Base-by-base conservation (phyloP, 1,284 basidiomycete genomes). In the Heterobasidion annosum region DNA sequence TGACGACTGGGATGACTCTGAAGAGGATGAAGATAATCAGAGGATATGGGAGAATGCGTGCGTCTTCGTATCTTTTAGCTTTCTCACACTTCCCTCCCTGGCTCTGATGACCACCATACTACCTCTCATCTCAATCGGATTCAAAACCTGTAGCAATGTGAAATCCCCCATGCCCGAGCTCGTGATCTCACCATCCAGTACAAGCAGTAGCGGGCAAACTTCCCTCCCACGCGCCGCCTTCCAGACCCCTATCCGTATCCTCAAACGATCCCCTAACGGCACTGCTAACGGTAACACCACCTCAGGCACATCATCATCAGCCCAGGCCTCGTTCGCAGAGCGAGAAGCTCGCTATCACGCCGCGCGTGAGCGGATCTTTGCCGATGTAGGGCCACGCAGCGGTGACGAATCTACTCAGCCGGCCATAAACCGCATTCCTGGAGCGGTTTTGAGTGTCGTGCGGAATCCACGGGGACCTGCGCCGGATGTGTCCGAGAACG, bases 1-100 rank as follows among this genome's bases (percentile, higher is more conserved):
- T 13, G 73, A 75, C 49, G 74, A 73, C 56, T 78, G 76, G 76
- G 76, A 77, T 48, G 67, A 72, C 0, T 64, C 61, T 34, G 65
- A 64, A 8, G 63, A 61, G 12, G 63, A 63, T 13, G 64, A 69
- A 40, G 69, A 70, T 42, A 70, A 64, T 12, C 65, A 63, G 58
- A 64, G 61, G 48, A 59, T 78, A 40, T 77, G 76, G 76, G 70
- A 73, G 54, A 67, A 71, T 57, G 75, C 76, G 76, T 78, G 60
- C 67, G 74, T 69, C 32, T 33, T 16, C 50, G 48, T 44, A 40
- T 18, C 35, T 35, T 45, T 35, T 25, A n/a, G 16, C 15, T 50
- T 13, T 7, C 12, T 10, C 49, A 25, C 32, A 8, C 8, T 44
- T 50, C 19, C 25, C 25, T 25, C 25, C 25, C 4, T 25, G 25